Conservation (phyloP, 768 basidiomycete species). For the Boletellus ananas region DNA sequence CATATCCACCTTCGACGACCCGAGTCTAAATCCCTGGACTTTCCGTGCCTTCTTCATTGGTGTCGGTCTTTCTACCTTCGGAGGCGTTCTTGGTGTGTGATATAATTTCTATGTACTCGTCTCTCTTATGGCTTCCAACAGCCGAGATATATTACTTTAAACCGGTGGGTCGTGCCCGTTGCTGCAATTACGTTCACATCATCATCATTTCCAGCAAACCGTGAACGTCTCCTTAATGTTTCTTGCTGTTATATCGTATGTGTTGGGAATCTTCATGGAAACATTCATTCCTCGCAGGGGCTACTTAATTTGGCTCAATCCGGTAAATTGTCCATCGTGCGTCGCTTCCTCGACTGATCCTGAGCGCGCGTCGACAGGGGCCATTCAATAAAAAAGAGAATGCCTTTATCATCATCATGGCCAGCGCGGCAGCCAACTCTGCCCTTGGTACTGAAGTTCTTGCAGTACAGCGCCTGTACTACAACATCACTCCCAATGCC, state of each 20-base stretch:
- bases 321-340: constrained; percentile 23
- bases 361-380: constrained; percentile 29
- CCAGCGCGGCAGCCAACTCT: constrained; percentile 51
- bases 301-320: constrained; percentile 48
- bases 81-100: constrained; percentile 47
- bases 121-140: constrained; percentile 16
- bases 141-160: constrained; percentile 64
- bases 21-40: constrained; percentile 28
- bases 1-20: constrained; percentile 36
- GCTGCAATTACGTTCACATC: not conserved
- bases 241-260: constrained; percentile 49
- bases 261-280: constrained; percentile 46
- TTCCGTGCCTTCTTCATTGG: constrained; percentile 53
- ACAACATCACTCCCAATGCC: constrained; percentile 48
- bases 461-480: constrained; percentile 52
- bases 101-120: not conserved
- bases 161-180: constrained; percentile 33
- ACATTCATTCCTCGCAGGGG: constrained; percentile 43
- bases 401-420: constrained; percentile 55
- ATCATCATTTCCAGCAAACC: constrained; percentile 40
- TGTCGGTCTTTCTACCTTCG: constrained; percentile 49
- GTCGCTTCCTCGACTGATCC: not conserved
- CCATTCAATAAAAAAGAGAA: constrained; percentile 62
- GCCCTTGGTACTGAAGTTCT: constrained; percentile 55
- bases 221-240: constrained; percentile 53